phyloP scores from a whole-genome alignment of 192 early-diverging fungal genomes.

The Coemansia sp. region DNA sequence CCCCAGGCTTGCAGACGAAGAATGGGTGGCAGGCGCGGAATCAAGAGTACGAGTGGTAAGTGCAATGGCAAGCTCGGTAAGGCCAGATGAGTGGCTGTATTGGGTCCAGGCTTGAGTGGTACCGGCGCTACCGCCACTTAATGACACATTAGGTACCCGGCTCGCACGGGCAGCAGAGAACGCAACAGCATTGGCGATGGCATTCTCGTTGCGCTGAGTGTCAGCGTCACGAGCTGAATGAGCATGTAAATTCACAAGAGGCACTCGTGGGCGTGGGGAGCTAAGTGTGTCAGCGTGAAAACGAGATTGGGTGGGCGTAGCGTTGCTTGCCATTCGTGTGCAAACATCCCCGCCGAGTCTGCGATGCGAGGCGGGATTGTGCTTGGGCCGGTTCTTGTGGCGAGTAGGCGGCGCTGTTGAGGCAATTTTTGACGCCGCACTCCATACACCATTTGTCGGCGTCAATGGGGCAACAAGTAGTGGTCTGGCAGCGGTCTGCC shows the following conservation, averaged over 20 bases:
- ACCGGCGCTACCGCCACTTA: neutral
- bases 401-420: neutral
- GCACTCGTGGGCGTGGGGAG: neutral
- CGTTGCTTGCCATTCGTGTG: neutral
- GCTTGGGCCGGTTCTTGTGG: neutral
- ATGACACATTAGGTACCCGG: neutral
- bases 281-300: neutral
- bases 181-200: constrained; percentile 1
- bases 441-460: neutral
- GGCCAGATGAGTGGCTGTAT: neutral
- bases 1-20: neutral
- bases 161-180: neutral
- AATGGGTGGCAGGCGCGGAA: neutral
- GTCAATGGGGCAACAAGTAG: neutral
- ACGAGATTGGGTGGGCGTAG: neutral
- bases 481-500: neutral
- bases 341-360: neutral
- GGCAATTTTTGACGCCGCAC: neutral
- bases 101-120: neutral
- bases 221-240: neutral
- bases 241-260: neutral
- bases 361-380: neutral
- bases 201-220: neutral
- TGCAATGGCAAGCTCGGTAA: neutral
- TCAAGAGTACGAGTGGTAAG: neutral